Base-by-base conservation (phyloP, 805 yeast genomes). In the Wickerhamiella azyma region DNA sequence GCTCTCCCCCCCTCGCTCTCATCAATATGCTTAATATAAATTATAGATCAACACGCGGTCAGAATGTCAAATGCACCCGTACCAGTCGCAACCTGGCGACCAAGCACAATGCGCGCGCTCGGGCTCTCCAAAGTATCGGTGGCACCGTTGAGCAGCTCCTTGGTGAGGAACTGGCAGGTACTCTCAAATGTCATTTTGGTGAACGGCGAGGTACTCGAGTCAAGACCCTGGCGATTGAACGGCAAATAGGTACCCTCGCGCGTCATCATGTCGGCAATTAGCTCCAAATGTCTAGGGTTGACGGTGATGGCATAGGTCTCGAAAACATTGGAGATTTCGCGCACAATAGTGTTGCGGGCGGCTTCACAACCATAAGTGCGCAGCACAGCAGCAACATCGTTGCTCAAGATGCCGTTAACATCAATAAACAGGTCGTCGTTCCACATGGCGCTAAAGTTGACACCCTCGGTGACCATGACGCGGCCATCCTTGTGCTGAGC, bases 111-210 rank as follows among this genome's bases (percentile, higher is more conserved):
- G 57, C 94, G 74, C 19, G 98, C 94, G 37, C 94, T 82, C 14
- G 99, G 99, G 50, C 86, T 77, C 54, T 85, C 85, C 57, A 92
- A 68, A 52, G 78, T 79, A 66, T 92, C 99, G 56, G 80, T 71
- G 52, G 85, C 95, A 50, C 89, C 85, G 55, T 89, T 92, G 60
- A 92, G 70, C 41, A 92, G 97, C 7, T 97, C 95, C 70, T 86
- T 85, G 44, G 96, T 92, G 63, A 92, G 73, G 73, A 92, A 92
- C 66, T 85, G 94, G 70, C 96, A 86, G 1, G 99, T 92, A 39
- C 98, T 92, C 69, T 92, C 99, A 66, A 86, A 92, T 47, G 96
- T 85, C 99, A 92, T 92, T 71, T 92, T 92, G 88, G 85, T 81
- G 71, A 92, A 85, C 14, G 97, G 83, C 7, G 97, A 88, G 1